Base-by-base conservation (phyloP, 2,329 filamentous ascomycete genomes). In the Cladosporium sp. region DNA sequence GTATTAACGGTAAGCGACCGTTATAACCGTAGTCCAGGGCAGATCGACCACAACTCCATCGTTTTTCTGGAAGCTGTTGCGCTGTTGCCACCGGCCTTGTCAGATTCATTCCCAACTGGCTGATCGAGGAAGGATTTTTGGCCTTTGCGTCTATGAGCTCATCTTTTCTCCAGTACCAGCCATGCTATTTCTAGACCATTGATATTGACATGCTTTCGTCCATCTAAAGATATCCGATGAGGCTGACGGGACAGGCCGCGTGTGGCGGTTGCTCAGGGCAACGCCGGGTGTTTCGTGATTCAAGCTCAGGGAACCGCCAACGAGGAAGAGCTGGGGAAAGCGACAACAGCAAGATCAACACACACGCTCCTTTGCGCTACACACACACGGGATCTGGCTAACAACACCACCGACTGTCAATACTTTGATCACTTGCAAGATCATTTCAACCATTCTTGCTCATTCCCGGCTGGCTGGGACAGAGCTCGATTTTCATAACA, bases 291-390 rank as follows among this genome's bases (percentile, higher is more conserved):
- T 53, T 53, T 53, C 44, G n/a, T 28, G 22, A 45, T 45, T 22
- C 24, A 28, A 17, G 17, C 17, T 22, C 37, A 20, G 42, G 42
- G 39, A 15, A 45, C 22, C 42, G 35, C 24, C n/a, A 19, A 35
- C 34, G 22, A 42, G 32, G 40, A 24, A 47, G 52, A 55, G 32
- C 40, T 55, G 40, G 52, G 39, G 52, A 45, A 39, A 55, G 40
- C 44, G 40, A 55, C 52, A 47, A 37, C 34, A 35, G 12, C 20
- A 50, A 20, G 19, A 50, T 32, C 10, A 50, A 50, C 42, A 44
- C 40, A 50, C 42, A 44, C 40, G 25, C 42, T 45, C 42, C 42
- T 45, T 45, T 45, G 42, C 24, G 42, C 42, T 13, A 45, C 25
- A 15, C 12, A 45, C 3, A 2, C 12, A 3, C 22, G 42, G 28